These are phyloP conservation scores for Diaporthe velutina DNA, from an alignment of 2,329 filamentous ascomycete genomes.

Conservation along the genomic window DNA sequence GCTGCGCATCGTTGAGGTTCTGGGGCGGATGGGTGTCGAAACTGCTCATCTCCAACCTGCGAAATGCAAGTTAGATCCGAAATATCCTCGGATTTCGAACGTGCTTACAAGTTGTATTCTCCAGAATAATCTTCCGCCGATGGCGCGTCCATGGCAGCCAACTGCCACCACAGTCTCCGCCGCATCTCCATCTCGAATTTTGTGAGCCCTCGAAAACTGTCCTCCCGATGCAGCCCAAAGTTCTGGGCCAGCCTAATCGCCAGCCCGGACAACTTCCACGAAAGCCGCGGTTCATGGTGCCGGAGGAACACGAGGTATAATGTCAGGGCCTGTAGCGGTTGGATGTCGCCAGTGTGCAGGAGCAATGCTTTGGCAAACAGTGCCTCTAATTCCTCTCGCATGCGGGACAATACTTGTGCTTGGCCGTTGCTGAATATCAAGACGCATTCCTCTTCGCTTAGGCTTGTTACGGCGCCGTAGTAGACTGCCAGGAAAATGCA, in stretches of 20 bases:
- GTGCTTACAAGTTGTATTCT: slow-evolving; percentile 14
- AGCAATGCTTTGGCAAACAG: slow-evolving; percentile 1
- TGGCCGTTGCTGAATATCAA: not conserved
- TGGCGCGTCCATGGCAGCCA: slow-evolving; percentile 9
- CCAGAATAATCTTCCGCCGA: slow-evolving; percentile 10
- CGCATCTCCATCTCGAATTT: slow-evolving; percentile 21
- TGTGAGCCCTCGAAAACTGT: not conserved
- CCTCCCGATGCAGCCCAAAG: not conserved
- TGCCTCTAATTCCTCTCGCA: not conserved
- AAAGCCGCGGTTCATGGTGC: not conserved
- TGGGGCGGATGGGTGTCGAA: not conserved
- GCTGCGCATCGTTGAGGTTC: not conserved
- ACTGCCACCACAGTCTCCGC: slow-evolving; percentile 6
- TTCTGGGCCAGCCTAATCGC: slow-evolving; percentile 5
- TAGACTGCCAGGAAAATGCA: not conserved
- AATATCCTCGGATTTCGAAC: accelerated
- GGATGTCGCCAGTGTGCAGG: slow-evolving; percentile 12
- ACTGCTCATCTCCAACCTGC: slow-evolving; percentile 9
- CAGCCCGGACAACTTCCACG: not conserved
- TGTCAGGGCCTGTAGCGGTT: not conserved
- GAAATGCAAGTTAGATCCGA: not conserved
- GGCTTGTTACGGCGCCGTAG: not conserved
- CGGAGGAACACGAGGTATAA: not conserved
- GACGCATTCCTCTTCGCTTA: not conserved
- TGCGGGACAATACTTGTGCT: not conserved